A percentile compares a stretch with the other conserved stretches of the same genome.
These are phyloP conservation scores for Samsoniella hepiali DNA, from an alignment of 2,329 filamentous ascomycete genomes.

Conservation along the genomic window DNA sequence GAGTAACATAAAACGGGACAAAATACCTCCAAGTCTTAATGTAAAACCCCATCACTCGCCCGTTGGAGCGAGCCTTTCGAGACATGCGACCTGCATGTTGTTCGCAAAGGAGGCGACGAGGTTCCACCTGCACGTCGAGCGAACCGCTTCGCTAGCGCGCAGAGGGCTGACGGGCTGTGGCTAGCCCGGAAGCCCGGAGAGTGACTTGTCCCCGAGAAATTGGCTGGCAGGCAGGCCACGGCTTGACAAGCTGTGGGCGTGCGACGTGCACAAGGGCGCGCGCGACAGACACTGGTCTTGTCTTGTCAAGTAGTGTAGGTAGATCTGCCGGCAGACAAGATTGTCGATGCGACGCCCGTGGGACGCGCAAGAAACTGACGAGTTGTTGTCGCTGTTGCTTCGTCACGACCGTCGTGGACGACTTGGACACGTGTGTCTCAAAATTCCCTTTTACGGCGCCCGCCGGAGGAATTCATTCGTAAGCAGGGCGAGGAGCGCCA, in stretches of 20 bases:
- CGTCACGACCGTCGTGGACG: not conserved
- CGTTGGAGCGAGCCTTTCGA: not conserved
- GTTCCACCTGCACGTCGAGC: not conserved
- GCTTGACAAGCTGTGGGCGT: not conserved
- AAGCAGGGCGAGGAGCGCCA: constrained; percentile 1
- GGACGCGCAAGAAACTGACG: constrained; percentile 11
- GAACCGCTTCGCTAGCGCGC: not conserved
- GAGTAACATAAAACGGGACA: not conserved
- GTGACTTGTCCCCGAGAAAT: constrained; percentile 5
- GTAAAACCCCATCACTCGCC: not conserved
- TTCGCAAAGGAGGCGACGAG: not conserved
- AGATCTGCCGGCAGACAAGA: not conserved
- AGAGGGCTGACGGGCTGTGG: constrained; percentile 1
- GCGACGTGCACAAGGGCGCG: constrained; percentile 1
- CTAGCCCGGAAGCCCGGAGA: constrained; percentile 10
- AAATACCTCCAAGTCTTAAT: not conserved
- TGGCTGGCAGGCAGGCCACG: not conserved
- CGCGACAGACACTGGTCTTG: not conserved
- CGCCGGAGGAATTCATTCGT: not conserved
- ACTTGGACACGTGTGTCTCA: constrained; percentile 6
- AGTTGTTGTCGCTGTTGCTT: not conserved
- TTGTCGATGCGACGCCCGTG: not conserved
- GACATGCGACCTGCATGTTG: not conserved
- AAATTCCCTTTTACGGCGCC: not conserved
- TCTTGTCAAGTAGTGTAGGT: not conserved